Conservation (phyloP, 2,329 filamentous ascomycete species). For the Pseudogymnoascus sp. region DNA sequence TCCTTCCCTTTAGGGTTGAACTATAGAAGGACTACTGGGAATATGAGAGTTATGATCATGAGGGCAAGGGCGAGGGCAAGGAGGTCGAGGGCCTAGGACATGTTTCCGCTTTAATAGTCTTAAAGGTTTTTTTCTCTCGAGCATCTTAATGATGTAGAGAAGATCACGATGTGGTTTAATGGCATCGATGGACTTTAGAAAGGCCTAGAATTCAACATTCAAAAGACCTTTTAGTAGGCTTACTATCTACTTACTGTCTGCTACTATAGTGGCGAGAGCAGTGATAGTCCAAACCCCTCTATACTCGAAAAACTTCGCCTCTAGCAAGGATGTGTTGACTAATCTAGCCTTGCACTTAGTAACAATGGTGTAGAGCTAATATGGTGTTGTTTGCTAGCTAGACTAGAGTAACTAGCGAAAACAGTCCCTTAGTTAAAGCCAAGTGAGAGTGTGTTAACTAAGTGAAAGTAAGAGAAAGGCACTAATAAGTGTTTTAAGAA, state of each 20-base stretch:
- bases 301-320: neutral
- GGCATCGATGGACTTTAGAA: neutral
- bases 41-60: neutral
- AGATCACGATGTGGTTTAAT: neutral
- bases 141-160: neutral
- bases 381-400: neutral
- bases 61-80: neutral
- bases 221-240: neutral
- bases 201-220: neutral
- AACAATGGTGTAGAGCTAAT: neutral
- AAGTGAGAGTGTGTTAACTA: neutral
- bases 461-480: neutral
- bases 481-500: neutral
- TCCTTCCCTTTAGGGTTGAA: neutral
- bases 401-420: neutral
- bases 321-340: neutral
- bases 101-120: neutral
- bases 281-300: neutral
- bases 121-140: neutral
- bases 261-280: neutral
- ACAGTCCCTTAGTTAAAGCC: neutral
- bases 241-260: neutral
- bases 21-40: neutral
- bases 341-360: neutral
- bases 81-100: neutral